phyloP scores from a whole-genome alignment of 169 alveolate species.

The Besnoitia besnoiti region DNA sequence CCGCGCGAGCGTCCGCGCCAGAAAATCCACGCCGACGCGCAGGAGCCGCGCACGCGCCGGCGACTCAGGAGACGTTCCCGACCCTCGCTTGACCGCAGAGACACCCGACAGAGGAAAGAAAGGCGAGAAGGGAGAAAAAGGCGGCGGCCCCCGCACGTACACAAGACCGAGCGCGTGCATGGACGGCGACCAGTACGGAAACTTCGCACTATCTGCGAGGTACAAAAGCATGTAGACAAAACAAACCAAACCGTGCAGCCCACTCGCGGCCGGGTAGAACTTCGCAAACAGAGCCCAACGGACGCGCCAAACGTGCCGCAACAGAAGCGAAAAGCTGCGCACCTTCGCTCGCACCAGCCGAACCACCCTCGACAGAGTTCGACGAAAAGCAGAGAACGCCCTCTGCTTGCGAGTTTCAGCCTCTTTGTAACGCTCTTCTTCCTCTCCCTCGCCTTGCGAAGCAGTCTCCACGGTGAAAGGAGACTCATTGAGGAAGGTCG shows the following conservation, averaged over 20 bases:
- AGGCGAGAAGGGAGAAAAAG: not conserved
- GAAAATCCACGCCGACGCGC: not conserved
- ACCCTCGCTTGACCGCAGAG: not conserved
- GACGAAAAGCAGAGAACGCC: not conserved
- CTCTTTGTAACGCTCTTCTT: not conserved
- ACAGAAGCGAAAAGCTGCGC: not conserved
- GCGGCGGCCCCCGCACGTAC: conserved; percentile 44
- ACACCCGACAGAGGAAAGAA: not conserved
- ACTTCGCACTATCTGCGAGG: conserved; percentile 34
- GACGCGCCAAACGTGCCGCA: not conserved
- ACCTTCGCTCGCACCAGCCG: not conserved
- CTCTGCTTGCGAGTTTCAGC: not conserved
- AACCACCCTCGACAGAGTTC: not conserved
- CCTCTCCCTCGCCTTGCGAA: not conserved
- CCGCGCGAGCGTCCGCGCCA: not conserved
- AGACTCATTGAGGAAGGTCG: not conserved
- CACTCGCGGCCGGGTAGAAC: not conserved
- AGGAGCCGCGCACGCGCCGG: not conserved
- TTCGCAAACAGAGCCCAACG: not conserved
- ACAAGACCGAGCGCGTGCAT: conserved; percentile 59
- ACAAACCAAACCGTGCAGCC: conserved; percentile 16
- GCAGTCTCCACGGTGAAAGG: too few species aligned
- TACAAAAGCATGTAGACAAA: conserved; percentile 45
- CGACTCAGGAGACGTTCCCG: not conserved
- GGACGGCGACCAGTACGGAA: conserved; percentile 66